Base-by-base conservation (phyloP, 2,329 filamentous ascomycete genomes). In the Byssochlamys sp. region DNA sequence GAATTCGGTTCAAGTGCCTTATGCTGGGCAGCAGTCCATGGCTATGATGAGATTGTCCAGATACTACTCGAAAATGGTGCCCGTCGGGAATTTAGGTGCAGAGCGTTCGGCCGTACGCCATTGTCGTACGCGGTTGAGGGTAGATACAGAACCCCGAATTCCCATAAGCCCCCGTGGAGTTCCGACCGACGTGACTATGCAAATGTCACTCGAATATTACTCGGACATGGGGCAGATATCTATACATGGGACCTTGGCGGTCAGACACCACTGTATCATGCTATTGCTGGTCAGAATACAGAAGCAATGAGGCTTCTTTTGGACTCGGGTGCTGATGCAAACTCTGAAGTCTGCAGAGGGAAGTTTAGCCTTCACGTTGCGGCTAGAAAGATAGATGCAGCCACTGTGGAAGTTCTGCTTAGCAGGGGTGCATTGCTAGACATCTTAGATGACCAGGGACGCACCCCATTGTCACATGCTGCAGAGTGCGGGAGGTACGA, bases 191-290 rank as follows among this genome's bases (percentile, higher is more conserved):
- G 52, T 33, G 29, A 54, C 26, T 54, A 54, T 9, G 3, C 29
- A 29, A 27, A 31, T 9, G 52, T 35, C 19, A 19, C n/a, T 2
- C 11, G n/a, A 19, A 54, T 35, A 12, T 33, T 54, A 25, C 52
- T 54, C 3, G 9, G 19, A 11, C 1, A 54, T 14, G 27, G 52
- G 24, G 52, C 26, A 33, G 29, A 54, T 24, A 2, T 33, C 2
- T 55, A 80, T 72, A 57, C 61, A 7, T 58, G 57, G 50, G 62
- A 64, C 54, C 57, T 63, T 31, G 61, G 59, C 52, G 59, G 61
- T 14, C 57, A 59, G 2, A 63, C 62, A 6, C 62, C 63, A 12
- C 55, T 65, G 9, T 62, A 65, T 54, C 64, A 60, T 55, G 63
- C 52, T 11, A 35, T 54, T n/a, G 5, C 26, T 2, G 4, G 19